Percentiles rank a stretch among this genome's conserved stretches.
Evolutionary conservation across 2,329 filamentous ascomycete species (phyloP).

Genomic region (Talaromyces piceae): DNA sequence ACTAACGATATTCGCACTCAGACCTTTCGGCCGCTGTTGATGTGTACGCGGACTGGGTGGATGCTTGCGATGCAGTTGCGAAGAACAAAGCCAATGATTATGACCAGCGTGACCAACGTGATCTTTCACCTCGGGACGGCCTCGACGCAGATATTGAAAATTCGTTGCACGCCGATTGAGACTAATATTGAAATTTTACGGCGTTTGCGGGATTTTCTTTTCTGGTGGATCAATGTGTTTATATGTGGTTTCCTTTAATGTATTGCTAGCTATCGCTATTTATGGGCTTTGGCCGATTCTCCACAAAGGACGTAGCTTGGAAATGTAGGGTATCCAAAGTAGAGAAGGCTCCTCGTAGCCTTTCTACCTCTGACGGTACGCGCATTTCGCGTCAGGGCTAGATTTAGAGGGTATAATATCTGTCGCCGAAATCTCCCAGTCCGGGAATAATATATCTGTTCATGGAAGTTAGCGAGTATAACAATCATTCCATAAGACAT

Average conservation of each 20-base stretch:
- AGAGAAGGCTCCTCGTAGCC: neutral
- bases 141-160: constrained; percentile 7
- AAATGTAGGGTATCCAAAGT: neutral
- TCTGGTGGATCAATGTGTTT: neutral
- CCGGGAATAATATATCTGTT: constrained; percentile 88
- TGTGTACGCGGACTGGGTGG: constrained; percentile 97
- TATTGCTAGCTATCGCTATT: neutral
- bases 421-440: constrained; percentile 88
- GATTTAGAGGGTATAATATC: constrained; percentile 82
- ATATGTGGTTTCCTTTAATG: neutral
- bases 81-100: constrained; percentile 47
- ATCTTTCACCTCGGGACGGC: constrained; percentile 1
- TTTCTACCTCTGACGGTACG: neutral
- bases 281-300: neutral
- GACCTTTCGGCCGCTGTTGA: constrained; percentile 87
- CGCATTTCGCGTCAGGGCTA: neutral
- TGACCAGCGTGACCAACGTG: constrained; percentile 17
- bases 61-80: constrained; percentile 73
- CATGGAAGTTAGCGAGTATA: constrained; percentile 1
- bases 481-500: neutral
- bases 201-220: neutral
- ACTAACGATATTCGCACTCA: constrained; percentile 30
- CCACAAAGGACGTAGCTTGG: neutral
- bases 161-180: neutral
- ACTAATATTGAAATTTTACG: neutral